Conservation (phyloP, 441 rosid species). For the Adansonia madagascariensis region DNA sequence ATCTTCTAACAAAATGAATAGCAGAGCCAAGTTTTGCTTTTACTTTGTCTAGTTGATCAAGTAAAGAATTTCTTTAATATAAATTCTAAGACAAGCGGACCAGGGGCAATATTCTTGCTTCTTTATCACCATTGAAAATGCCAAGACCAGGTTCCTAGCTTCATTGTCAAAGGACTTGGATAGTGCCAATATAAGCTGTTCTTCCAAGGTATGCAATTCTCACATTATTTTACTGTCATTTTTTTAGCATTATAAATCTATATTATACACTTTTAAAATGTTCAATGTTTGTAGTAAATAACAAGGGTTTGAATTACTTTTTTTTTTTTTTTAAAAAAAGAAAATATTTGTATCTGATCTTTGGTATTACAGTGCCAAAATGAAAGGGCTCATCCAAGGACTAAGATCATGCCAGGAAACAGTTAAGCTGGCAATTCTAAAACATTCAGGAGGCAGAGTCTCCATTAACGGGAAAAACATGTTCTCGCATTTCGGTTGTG, state of each 20-base stretch:
- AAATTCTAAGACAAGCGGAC: conserved; percentile 19
- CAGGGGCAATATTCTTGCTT: conserved; percentile 27
- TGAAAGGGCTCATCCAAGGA: conserved; percentile 47
- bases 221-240: neutral
- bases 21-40: conserved; percentile 16
- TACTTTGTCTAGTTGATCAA: conserved; percentile 30
- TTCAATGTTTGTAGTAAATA: neutral
- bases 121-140: conserved; percentile 19
- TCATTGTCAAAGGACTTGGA: conserved; percentile 23
- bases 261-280: neutral
- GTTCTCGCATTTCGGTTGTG: conserved; percentile 40
- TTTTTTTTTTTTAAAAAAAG: too few relatives aligned
- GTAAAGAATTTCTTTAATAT: conserved; percentile 39
- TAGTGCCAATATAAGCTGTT: conserved; percentile 17
- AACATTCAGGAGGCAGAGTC: conserved; percentile 27
- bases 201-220: conserved; percentile 27
- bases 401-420: conserved; percentile 45
- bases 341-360: neutral
- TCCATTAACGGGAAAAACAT: conserved; percentile 25
- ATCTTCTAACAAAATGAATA: neutral
- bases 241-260: neutral
- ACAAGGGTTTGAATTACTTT: neutral
- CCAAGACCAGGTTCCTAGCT: conserved; percentile 6
- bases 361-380: conserved; percentile 16
- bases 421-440: conserved; percentile 35